Base-by-base conservation (phyloP, 2,329 filamentous ascomycete species). In the Pseudohalonectria lignicola region DNA sequence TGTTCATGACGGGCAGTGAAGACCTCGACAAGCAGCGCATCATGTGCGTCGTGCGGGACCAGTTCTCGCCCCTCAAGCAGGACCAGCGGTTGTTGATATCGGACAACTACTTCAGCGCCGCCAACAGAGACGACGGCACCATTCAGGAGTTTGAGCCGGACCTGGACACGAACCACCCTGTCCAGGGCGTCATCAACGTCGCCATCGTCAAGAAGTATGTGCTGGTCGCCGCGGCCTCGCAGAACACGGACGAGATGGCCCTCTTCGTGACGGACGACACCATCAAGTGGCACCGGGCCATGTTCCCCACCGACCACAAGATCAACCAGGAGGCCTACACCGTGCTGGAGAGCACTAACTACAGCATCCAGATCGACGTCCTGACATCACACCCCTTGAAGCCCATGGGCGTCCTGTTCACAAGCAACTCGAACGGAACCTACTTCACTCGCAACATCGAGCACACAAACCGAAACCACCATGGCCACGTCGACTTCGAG, bases 301-400 rank as follows among this genome's bases (percentile, higher is more conserved):
- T 94, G 53, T 96, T 98, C 58, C 82, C 79, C 7, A 76, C 78
- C 32, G 80, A 84, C 44, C 87, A 94, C 57, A 85, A 70, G 31
- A 61, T 88, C 50, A 73, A 86, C 44, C 82, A 94, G 55, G 76
- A 90, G 54, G 86, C 85, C 3, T 98, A 95, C 59, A 98, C 92
- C 0, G 74, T 98, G 34, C 71, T 98, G 30, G 90, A 96, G 61
- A 92, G 88, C 52, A 96, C 92, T 31, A 90, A 94, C 54, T 95
- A 98, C 66, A 95, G 90, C 64, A 87, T 98, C 49, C 90, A 96
- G 61, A 79, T 98, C 39, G 88, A 96, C 58, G 88, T 96, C 45
- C 80, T 90, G 72, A 86, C 82, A 2, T 67, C 67, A 29, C 66
- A 64, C 32, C 71, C 71, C 11, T 72, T 70, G 1, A 75, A 73